These are phyloP conservation scores for Entelexis sorbosivorans DNA, from an alignment of 1,139 yeast genomes.

Conservation along the genomic window DNA sequence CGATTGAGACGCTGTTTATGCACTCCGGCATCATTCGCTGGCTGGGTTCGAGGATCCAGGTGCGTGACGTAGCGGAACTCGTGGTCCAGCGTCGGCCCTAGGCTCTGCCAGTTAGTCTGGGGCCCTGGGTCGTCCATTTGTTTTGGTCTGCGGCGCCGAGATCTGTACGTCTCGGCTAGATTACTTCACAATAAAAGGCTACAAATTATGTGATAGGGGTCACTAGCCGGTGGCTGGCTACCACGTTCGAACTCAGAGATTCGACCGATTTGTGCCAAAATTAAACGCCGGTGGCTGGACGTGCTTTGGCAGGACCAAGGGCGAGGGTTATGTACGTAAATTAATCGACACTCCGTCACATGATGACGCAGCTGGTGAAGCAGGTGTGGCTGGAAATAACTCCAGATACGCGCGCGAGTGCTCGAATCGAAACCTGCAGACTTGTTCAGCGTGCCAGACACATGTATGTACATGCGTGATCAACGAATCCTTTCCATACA, in stretches of 20 bases:
- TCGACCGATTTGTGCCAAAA: neutral
- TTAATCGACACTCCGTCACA: neutral
- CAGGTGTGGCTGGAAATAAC: neutral
- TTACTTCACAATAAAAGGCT: neutral
- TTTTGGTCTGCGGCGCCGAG: neutral
- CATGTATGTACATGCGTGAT: too few species aligned
- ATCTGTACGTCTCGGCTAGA: neutral
- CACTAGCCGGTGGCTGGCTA: neutral
- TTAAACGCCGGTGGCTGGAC: constrained; percentile 1
- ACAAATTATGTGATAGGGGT: neutral
- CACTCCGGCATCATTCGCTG: neutral
- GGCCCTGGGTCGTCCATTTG: constrained; percentile 10
- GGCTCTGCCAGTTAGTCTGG: constrained; percentile 14
- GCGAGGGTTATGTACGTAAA: constrained; percentile 3
- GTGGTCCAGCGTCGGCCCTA: constrained; percentile 14
- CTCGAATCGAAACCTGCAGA: neutral
- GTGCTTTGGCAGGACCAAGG: neutral
- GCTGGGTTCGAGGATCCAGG: neutral
- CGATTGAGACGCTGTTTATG: neutral
- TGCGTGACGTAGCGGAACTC: constrained; percentile 14
- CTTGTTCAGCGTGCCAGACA: neutral
- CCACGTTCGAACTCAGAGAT: neutral
- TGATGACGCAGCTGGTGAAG: neutral
- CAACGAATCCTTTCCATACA: too few species aligned
- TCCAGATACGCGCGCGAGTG: neutral